These are phyloP conservation scores for Tylopilus subfusipes DNA, from an alignment of 768 basidiomycete species.

Conservation along the genomic window DNA sequence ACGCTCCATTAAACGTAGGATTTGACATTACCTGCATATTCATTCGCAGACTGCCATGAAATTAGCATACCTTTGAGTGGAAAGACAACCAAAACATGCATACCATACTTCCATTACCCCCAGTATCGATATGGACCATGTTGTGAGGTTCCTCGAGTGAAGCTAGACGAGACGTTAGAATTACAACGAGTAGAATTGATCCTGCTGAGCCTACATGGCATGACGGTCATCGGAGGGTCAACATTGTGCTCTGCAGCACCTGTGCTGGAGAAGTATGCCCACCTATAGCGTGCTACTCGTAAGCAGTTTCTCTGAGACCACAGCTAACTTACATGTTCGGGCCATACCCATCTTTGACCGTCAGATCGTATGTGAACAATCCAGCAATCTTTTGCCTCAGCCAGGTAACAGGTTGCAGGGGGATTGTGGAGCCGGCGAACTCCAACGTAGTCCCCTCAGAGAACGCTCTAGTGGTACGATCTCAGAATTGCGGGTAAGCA, in stretches of 20 bases:
- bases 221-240: not conserved
- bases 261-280: conserved; percentile 16
- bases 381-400: conserved; percentile 14
- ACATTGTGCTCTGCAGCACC: not conserved
- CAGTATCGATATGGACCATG: conserved; percentile 15
- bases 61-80: not conserved
- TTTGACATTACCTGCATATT: conserved; percentile 14
- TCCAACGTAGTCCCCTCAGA: not conserved
- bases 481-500: not conserved
- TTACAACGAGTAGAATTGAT: not conserved
- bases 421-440: not conserved
- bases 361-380: conserved; percentile 17
- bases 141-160: conserved; percentile 22
- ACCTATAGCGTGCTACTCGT: not conserved
- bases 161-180: conserved; percentile 3
- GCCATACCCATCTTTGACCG: conserved; percentile 5
- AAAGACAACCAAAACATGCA: not conserved
- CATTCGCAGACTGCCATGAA: conserved; percentile 4
- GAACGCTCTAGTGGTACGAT: conserved; percentile 3
- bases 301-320: not conserved
- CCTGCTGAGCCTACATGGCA: not conserved
- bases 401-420: conserved; percentile 6
- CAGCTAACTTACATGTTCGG: conserved; percentile 14
- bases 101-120: conserved; percentile 20
- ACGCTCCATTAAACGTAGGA: not conserved